Percentiles rank a stretch among this genome's conserved stretches.
Evolutionary conservation across 2,329 filamentous ascomycete species (phyloP).

Genomic region (Lecanicillium sp.): DNA sequence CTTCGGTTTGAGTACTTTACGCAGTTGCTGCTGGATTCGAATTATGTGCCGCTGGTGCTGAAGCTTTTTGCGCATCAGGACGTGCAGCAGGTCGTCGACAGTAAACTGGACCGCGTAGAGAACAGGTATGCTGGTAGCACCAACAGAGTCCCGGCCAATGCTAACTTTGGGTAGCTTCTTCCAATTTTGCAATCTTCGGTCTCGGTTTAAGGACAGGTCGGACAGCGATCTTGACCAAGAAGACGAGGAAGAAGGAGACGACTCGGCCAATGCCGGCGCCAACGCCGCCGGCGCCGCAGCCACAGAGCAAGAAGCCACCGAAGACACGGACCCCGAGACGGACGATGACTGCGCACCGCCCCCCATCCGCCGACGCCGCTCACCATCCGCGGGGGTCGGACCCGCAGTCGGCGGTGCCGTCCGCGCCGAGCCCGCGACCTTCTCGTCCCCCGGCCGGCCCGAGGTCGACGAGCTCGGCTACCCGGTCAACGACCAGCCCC

Average conservation of each 20-base stretch:
- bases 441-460: constrained; percentile 34
- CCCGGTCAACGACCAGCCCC: constrained; percentile 63
- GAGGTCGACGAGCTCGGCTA: constrained; percentile 85
- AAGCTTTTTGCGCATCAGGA: constrained; percentile 95
- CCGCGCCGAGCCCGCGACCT: constrained; percentile 19
- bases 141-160: too few relatives aligned
- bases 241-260: constrained; percentile 16
- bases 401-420: constrained; percentile 23
- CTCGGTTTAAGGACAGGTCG: constrained; percentile 37
- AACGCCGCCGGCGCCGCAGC: constrained; percentile 27
- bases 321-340: constrained; percentile 41
- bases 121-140: constrained; percentile 69
- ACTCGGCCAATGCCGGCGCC: constrained; percentile 16
- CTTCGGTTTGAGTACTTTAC: constrained; percentile 95
- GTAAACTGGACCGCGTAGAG: constrained; percentile 74
- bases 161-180: constrained; percentile 63
- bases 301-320: constrained; percentile 28
- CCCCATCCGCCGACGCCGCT: constrained; percentile 62
- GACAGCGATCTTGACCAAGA: constrained; percentile 24
- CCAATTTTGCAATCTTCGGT: constrained; percentile 73
- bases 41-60: constrained; percentile 85
- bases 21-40: constrained; percentile 87
- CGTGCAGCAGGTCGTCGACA: constrained; percentile 82
- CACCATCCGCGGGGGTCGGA: constrained; percentile 38
- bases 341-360: constrained; percentile 79